Base-by-base conservation (phyloP, 2,329 filamentous ascomycete species). In the Nannizziopsis barbatae region DNA sequence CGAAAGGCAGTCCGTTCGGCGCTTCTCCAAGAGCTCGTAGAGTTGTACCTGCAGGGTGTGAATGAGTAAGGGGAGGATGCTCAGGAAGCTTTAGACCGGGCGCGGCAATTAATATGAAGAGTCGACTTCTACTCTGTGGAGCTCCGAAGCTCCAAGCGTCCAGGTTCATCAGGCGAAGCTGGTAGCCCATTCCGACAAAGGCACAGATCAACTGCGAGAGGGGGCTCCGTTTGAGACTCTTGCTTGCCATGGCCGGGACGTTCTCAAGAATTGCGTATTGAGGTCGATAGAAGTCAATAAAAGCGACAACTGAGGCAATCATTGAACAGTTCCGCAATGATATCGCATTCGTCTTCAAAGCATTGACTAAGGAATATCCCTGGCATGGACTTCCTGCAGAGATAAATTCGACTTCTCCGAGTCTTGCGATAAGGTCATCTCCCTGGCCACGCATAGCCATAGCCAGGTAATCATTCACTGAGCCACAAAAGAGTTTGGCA, bases 221-320 rank as follows among this genome's bases (percentile, higher is more conserved):
- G 0, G 86, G 76, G 50, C 86, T 84, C 15, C 82, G 65, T 5
- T 59, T 57, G 14, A 62, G 68, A 14, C 68, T 66, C 18, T 59
- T 69, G 41, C 67, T 72, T 0, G 83, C 74, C 66, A 90, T 86
- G 0, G 68, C 71, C 0, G 76, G 65, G 0, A 93, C 86, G 55
- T 93, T 93, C 61, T 93, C 86, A 0, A 93, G 71, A 0, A 90
- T 55, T 0, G 80, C 83, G 58, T 84, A 90, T n/a, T 76, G 72
- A 0, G 86, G 86, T 0, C 81, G 75, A 54, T 86, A 88, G 0
- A 86, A 66, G 53, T 93, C 86, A 1, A 90, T 71, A 51, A 76
- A 86, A 0, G 85, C 79, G 0, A 80, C 81, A 33, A 90, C 86
- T 0, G 84, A 84, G 0, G 84, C 85, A 0, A 92, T 76, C 27